Evolutionary conservation across 306 rosid genomes (phyloP), one percentile per base, ranked within the genome.

Genomic region (Gastrolobium bilobum): DNA sequence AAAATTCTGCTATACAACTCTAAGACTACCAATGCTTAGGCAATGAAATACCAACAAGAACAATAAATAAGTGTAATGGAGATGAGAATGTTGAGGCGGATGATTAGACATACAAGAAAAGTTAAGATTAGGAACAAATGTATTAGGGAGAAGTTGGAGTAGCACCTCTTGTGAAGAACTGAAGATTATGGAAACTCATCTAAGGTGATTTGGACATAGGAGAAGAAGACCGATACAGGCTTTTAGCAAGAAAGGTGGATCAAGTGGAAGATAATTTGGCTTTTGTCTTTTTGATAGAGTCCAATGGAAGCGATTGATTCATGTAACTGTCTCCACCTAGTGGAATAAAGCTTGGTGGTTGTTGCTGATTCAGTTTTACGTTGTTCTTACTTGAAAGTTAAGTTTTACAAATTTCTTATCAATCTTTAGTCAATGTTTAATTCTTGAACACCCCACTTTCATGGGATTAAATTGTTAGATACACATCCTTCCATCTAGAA

Each of bases 171-270:
- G 62, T 10, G 26, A 52, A 54, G 34, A 20, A 20, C 26, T 10
- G 26, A 52, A 48, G 63, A 63, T 76, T 63, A 37, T 63, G 80
- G 79, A n/a, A 53, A 44, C 20, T 58, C 58, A 4, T 74, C 2
- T 74, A 15, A 43, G 68, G 33, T 68, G 58, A 59, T 76, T 76
- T 50, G 64, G 71, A 33, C 60, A 37, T 15, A 59, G 10, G 52
- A 11, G 63, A 62, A 48, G 52, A 48, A 48, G 50, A 48, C 26
- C 9, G 4, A 51, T 39, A 64, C 10, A 76, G 40, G 53, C 40
- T 31, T 15, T 15, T 20, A 39, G 35, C 64, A 51, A 77, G 53
- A 52, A 53, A 64, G 11, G 56, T 30, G 59, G 31, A 50, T 63
- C 73, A 50, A 47, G 42, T 76, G 14, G 73, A 76, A 78, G 60